These are phyloP conservation scores for Sugiyamaella grinbergsii DNA, from an alignment of 1,139 yeast genomes.

Conservation along the genomic window DNA sequence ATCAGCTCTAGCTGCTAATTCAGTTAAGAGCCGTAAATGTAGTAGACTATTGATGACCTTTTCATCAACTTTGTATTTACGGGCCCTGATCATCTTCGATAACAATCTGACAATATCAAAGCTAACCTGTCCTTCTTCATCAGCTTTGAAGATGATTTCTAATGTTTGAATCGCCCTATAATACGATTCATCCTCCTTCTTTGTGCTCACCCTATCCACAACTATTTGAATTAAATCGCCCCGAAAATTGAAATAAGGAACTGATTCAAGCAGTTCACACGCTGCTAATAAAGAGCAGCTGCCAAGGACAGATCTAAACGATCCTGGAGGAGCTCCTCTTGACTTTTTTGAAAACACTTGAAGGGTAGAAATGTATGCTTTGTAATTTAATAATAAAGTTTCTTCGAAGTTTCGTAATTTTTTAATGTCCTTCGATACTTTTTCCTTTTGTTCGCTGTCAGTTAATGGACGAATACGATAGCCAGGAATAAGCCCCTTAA, in stretches of 20 bases:
- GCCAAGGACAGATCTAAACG: constrained; percentile 51
- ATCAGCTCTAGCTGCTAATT: constrained; percentile 58
- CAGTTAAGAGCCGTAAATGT: constrained; percentile 72
- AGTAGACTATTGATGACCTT: constrained; percentile 73
- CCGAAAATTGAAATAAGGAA: constrained; percentile 79
- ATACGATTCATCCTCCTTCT: constrained; percentile 48
- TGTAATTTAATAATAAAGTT: constrained; percentile 66
- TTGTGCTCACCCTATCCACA: constrained; percentile 48
- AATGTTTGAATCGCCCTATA: constrained; percentile 63
- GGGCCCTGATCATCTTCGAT: constrained; percentile 68
- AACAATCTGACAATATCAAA: constrained; percentile 69
- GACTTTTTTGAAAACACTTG: constrained; percentile 38
- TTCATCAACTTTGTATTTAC: constrained; percentile 82
- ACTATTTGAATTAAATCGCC: constrained; percentile 68
- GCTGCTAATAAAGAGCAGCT: constrained; percentile 70
- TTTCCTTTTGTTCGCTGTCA: constrained; percentile 78
- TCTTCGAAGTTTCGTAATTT: constrained; percentile 80
- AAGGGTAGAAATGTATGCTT: constrained; percentile 63
- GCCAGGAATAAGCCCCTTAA: constrained; percentile 83
- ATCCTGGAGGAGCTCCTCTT: constrained; percentile 39
- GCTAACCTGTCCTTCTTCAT: constrained; percentile 79
- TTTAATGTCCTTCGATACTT: constrained; percentile 79
- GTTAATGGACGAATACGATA: constrained; percentile 82
- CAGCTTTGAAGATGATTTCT: constrained; percentile 65
- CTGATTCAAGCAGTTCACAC: constrained; percentile 69